Base-by-base conservation (phyloP, 306 rosid species). In the Myrica gale region DNA sequence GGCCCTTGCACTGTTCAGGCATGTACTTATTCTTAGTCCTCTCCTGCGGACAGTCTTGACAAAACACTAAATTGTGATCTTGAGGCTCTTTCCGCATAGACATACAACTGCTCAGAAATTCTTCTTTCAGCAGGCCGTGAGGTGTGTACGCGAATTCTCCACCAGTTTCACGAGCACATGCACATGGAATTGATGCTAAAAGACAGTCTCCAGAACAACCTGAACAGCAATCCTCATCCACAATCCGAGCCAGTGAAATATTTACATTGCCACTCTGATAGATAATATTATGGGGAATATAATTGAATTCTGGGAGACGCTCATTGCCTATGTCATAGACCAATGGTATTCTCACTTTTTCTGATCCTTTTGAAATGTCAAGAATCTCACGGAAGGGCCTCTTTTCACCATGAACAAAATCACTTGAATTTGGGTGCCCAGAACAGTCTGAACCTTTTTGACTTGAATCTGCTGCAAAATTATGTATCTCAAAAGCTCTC, bases 131-230 rank as follows among this genome's bases (percentile, higher is more conserved):
- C 70, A 81, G 81, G 71, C 98, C 96, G 54, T 85, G 68, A 43
- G 66, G 74, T 9, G 92, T 86, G 84, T 94, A 94, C 11, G 93
- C 97, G 85, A 90, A 94, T 79, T 92, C 98, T 53, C 98, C 98
- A 76, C 98, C 90, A 68, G 98, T 94, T 85, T 92, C 97, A 44
- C 83, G 88, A 78, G 98, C 86, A 85, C 98, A 94, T 12, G 96
- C 97, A 85, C 98, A 94, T 19, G 98, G 91, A 74, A 89, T 71
- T 75, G 88, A 10, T 6, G 81, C 80, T 23, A 86, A 82, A 54
- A 94, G 95, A 74, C 98, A 94, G 76, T 92, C 68, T 26, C 97
- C 96, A 5, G 83, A 80, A 79, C 97, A 94, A 46, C 74, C 81
- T 44, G 82, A 57, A 74, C 98, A 94, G 74, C 97, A 94, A 77